A percentile compares a stretch with the other conserved stretches of the same genome.
Conservation (phyloP, 495 filamentous ascomycete species). For the Xylaria scruposa region DNA sequence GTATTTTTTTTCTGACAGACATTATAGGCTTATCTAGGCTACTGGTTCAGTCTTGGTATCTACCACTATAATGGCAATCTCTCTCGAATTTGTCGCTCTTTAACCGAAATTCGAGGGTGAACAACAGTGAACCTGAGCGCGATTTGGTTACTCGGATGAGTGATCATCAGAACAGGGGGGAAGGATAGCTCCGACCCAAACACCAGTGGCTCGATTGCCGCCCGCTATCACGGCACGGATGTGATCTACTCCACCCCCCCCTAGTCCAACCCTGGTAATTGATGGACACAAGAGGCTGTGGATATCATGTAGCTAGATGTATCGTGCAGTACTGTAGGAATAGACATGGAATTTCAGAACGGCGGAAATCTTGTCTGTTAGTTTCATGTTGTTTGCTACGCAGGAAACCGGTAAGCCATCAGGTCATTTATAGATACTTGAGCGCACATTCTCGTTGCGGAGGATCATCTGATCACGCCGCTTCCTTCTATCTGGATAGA, state of each 20-base stretch:
- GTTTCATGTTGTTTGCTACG: neutral
- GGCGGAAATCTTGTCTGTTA: neutral
- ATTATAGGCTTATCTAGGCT: no score
- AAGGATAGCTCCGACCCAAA: conserved; percentile 19
- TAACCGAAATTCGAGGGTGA: no score
- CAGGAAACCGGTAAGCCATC: neutral
- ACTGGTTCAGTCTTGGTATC: no score
- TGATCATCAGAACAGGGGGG: conserved; percentile 20
- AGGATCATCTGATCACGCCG: neutral
- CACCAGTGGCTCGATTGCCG: conserved; percentile 25
- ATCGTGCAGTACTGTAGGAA: neutral
- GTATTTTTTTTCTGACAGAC: no score
- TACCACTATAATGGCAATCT: no score
- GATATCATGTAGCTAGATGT: neutral
- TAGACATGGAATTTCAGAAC: neutral
- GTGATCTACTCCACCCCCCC: neutral
- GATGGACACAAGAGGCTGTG: neutral
- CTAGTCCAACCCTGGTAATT: neutral
- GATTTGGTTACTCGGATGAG: neutral
- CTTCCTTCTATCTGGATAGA: neutral
- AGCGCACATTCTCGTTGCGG: neutral
- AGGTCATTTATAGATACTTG: neutral
- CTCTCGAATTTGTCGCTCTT: no score
- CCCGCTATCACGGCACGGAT: conserved; percentile 12
- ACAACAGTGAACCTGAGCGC: no score